Evolutionary conservation across 257 asterid species (phyloP), one percentile per base, ranked within the genome.

Genomic region (Solanum medicagineum): DNA sequence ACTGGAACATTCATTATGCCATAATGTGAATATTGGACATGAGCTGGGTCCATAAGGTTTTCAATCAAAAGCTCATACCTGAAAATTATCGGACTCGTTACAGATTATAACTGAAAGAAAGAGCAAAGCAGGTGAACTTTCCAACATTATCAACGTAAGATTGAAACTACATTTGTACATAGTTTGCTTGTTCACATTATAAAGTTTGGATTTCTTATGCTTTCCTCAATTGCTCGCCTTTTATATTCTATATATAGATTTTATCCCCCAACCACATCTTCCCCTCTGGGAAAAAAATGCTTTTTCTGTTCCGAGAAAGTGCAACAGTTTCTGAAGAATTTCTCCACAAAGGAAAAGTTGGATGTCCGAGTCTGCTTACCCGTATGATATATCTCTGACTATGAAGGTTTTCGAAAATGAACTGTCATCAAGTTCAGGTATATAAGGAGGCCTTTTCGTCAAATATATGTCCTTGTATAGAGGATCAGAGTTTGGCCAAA

Each of bases 41-140:
- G 99, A 85, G 99, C 92, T 82, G 98, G 99, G 89, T 96, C 99
- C 99, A 96, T 96, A 83, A 95, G 94, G 89, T 96, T 96, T 91
- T 96, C 98, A 63, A 85, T 92, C 87, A 96, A 92, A 86, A 94
- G 73, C 86, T 94, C 99, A 74, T 96, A 96, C 92, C 99, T 94
- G 93, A 81, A 88, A 84, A 47, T 74, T 86, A 69, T 54, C 68
- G 15, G 19, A 55, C 63, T 51, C 24, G 68, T 54, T 19, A 19
- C 70, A 81, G 80, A 32, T 12, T 19, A 51, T 29, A 26, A 68
- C 62, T 66, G 24, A 29, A 49, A 66, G 6, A 22, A 63, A 63
- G 15, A 75, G 32, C 49, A 83, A 83, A 49, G 59, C 53, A 51
- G 5, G 45, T 10, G 44, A 44, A 10, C 45, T 42, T 81, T 60